Conservation (phyloP, 2,329 filamentous ascomycete species). For the Arthrobotrys iridis region DNA sequence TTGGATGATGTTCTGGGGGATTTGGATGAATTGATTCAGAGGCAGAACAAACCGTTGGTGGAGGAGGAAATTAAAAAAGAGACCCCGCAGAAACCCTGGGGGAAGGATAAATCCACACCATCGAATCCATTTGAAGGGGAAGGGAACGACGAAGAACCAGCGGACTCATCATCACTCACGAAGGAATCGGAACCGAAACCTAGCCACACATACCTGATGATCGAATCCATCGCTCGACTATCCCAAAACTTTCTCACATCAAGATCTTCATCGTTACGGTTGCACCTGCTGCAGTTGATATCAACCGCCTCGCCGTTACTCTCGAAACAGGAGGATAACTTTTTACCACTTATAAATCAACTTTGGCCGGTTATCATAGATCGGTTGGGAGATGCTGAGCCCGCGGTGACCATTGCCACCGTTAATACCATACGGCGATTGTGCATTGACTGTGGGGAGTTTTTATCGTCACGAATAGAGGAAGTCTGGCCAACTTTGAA, state of each 20-base stretch:
- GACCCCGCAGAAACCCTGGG: conserved; percentile 60
- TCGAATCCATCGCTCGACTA: conserved; percentile 81
- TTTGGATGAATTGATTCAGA: conserved; percentile 30
- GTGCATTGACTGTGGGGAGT: conserved; percentile 79
- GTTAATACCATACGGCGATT: conserved; percentile 75
- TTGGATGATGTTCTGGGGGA: conserved; percentile 51
- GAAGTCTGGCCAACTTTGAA: conserved; percentile 73
- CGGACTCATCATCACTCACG: conserved; percentile 60
- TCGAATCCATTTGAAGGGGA: conserved; percentile 56
- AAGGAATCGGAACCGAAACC: conserved; percentile 70
- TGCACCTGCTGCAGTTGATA: conserved; percentile 80
- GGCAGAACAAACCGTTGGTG: conserved; percentile 19
- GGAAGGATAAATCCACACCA: conserved; percentile 60
- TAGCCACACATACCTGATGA: conserved; percentile 80
- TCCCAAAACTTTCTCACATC: conserved; percentile 93
- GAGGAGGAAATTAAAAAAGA: conserved; percentile 55
- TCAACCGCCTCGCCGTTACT: conserved; percentile 77
- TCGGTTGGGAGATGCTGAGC: conserved; percentile 73
- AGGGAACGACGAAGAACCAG: conserved; percentile 59
- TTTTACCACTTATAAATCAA: conserved; percentile 87
- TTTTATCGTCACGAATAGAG: conserved; percentile 79
- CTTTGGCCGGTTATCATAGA: conserved; percentile 84
- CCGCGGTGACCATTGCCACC: conserved; percentile 75
- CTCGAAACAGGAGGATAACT: conserved; percentile 79
- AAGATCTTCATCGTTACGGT: conserved; percentile 79